Base-by-base conservation (phyloP, 148 eudicot genomes). In the Heliosperma pusillum region DNA sequence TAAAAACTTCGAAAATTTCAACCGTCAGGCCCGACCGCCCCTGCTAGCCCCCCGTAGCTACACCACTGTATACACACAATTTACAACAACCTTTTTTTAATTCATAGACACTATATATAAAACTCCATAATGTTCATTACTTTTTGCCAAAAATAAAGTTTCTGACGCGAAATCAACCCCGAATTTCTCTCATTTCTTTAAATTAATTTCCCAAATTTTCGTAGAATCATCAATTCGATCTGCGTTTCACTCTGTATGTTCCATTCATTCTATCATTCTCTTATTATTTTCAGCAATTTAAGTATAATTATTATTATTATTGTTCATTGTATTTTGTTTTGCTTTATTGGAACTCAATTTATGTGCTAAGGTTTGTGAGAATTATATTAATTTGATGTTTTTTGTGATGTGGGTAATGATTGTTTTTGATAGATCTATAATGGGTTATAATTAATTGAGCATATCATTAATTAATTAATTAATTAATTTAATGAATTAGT, bases 371-470 rank as follows among this genome's bases (percentile, higher is more conserved):
- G 2, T 53, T 21, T 45, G 15, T 5, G 5, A 19, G 58, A 26
- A 9, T 68, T 75, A 10, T 22, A 20, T 7, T 69, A 13, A 36
- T 69, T 68, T 62, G 10, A 61, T n/a, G 29, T 27, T 15, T 45
- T 68, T 67, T 25, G 4, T 69, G 20, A 80, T 75, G 42, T 79
- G 77, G 82, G 64, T 74, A 45, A 9, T 79, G 20, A 10, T 74
- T 55, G 42, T 10, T 69, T 74, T 74, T 70, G 45, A n/a, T 74
- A 74, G 82, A 80, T 80, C 78, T 80, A 69, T 25, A 36, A 13
- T 74, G 57, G 58, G 25, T 78, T 67, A 0, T 40, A 2, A 7
- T 9, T 15, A 17, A 19, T 33, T 29, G 7, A 10, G 6, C 42
- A 6, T 36, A 36, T 36, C 42, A 36, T 36, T 36, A 3, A 36